Evolutionary conservation across 1,284 basidiomycete species (phyloP), one percentile per base, ranked within the genome.

Genomic region (Cutaneotrichosporon sp.): DNA sequence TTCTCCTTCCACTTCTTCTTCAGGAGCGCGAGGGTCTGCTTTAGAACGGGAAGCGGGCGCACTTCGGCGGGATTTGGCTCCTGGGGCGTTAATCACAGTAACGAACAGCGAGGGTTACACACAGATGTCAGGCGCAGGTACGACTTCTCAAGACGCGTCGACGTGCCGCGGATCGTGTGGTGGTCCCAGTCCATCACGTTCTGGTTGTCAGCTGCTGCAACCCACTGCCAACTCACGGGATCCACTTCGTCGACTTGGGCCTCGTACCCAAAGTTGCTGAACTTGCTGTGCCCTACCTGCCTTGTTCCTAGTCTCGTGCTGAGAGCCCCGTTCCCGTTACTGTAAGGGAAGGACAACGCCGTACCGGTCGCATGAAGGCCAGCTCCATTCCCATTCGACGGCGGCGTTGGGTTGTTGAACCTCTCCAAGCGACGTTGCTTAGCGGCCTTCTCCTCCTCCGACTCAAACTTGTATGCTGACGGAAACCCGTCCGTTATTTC

Each of bases 181-280:
- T 88, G 87, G 82, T 99, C 96, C 97, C 97, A 99, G 78, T 97
- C 90, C 64, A 95, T 89, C 11, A 97, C 93, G 73, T 96, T 95
- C 94, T 95, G 74, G 5, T 22, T 13, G n/a, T 56, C 18, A 40
- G 34, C 32, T 5, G 4, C 3, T 32, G 5, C 1, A 8, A 14
- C 14, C 40, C 18, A 1, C 11, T 7, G 21, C 10, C 2, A 4
- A 76, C 82, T 69, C 31, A 83, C 82, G 13, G 82, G 81, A 73
- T 83, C 82, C n/a, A 80, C 79, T 42, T 80, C 78, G 34, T 69
- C 64, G 22, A 73, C 68, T 16, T 73, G 74, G 8, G 71, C 72
- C 16, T 68, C 73, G 59, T 76, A 76, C 5, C 74, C 75, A 22
- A 75, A 76, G 34, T 67, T 76, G 63, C 67, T 71, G 67, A 76